phyloP scores from a whole-genome alignment of 2,329 filamentous ascomycete genomes.

The Shiraia sp. region DNA sequence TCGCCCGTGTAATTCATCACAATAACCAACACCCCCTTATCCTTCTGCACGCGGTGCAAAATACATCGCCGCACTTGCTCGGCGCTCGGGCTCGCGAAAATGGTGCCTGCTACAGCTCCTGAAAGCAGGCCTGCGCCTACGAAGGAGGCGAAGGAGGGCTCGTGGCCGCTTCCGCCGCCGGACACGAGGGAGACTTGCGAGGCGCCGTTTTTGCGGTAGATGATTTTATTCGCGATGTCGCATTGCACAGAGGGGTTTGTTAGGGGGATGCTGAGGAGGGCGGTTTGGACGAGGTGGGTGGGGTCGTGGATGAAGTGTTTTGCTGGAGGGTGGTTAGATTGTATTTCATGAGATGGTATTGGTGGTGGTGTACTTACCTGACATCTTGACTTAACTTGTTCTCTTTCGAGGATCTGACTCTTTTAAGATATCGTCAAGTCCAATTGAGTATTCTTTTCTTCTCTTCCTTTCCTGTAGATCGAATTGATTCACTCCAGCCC shows the following conservation, averaged over 20 bases:
- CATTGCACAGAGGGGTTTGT: constrained; percentile 84
- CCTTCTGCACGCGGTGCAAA: constrained; percentile 69
- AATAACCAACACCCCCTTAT: constrained; percentile 79
- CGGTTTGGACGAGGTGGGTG: constrained; percentile 73
- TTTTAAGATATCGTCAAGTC: not conserved
- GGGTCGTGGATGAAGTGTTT: constrained; percentile 93
- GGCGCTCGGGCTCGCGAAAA: constrained; percentile 80
- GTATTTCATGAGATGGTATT: not conserved
- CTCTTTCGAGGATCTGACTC: too few species aligned
- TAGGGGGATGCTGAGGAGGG: constrained; percentile 75
- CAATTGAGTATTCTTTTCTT: not conserved
- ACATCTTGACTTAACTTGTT: too few species aligned
- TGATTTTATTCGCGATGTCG: constrained; percentile 78
- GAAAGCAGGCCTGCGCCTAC: constrained; percentile 81
- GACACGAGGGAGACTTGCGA: constrained; percentile 78
- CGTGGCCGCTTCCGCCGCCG: constrained; percentile 87
- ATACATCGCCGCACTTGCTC: constrained; percentile 82
- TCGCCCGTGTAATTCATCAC: constrained; percentile 89
- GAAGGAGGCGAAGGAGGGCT: constrained; percentile 84
- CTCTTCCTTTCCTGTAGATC: too few species aligned
- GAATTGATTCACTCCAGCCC: too few species aligned
- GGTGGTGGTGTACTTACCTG: not conserved
- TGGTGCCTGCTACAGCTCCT: constrained; percentile 82
- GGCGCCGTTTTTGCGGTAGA: constrained; percentile 28
- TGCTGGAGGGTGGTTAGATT: constrained; percentile 29